Percentiles rank a stretch among this genome's conserved stretches.
Conservation (phyloP, 1,284 basidiomycete species). For the Ustilago cynodontis region DNA sequence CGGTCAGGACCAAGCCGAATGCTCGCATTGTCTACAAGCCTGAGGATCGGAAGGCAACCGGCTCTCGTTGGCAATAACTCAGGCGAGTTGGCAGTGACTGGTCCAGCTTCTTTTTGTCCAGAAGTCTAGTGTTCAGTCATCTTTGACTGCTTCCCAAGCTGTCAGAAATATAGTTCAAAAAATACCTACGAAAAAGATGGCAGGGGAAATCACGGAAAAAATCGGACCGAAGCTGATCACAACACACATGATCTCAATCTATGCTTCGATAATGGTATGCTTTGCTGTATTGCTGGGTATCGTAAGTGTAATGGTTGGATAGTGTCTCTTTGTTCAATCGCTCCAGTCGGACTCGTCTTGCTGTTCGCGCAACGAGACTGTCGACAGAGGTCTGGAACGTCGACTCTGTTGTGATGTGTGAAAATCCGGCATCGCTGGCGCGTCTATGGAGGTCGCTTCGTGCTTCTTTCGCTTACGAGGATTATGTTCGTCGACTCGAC, state of each 20-base stretch:
- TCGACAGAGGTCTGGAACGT: not conserved
- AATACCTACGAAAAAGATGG: not conserved
- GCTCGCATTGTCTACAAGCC: not conserved
- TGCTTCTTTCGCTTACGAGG: not conserved
- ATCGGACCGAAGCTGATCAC: not conserved
- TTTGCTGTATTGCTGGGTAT: slow-evolving; percentile 1
- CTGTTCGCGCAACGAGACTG: slow-evolving; percentile 23
- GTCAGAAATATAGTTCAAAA: no score
- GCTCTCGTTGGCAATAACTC: no score
- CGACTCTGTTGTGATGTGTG: not conserved
- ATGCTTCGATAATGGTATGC: not conserved
- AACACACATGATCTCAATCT: not conserved
- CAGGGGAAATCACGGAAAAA: not conserved
- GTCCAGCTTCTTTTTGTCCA: no score
- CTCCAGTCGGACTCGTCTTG: slow-evolving; percentile 47
- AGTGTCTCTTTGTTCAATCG: slow-evolving; percentile 4
- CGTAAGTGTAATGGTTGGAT: no score
- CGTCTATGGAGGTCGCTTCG: not conserved
- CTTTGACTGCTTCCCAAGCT: no score
- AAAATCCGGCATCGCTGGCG: not conserved
- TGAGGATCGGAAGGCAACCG: slow-evolving; percentile 8
- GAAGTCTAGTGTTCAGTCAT: no score
- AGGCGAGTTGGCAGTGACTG: no score
- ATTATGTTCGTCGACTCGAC: not conserved
- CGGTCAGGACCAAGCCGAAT: not conserved